Evolutionary conservation across 73 alveolate genomes (phyloP).

Genomic region (Chromera velia): DNA sequence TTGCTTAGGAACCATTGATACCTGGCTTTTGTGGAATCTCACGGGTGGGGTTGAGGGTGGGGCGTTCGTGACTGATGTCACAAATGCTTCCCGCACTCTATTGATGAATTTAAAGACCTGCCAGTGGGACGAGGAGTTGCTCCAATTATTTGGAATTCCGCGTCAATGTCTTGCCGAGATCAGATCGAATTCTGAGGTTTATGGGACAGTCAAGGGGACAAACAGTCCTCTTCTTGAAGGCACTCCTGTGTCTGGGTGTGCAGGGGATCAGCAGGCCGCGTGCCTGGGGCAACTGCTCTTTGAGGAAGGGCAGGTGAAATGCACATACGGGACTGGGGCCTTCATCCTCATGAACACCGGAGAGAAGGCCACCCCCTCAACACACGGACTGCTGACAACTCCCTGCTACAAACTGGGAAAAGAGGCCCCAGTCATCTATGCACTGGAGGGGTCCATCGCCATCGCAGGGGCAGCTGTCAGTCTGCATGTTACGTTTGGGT

Average conservation of each 20-base stretch:
- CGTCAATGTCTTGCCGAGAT: constrained; percentile 49
- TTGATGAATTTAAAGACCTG: constrained; percentile 52
- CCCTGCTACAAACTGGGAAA: constrained; percentile 45
- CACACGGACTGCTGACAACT: constrained; percentile 52
- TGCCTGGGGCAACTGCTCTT: constrained; percentile 45
- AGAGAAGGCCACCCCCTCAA: constrained; percentile 40
- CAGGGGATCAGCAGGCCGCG: constrained; percentile 73
- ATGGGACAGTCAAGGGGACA: constrained; percentile 13
- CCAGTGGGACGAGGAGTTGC: constrained; percentile 61
- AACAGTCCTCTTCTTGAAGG: neutral
- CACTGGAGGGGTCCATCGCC: constrained; percentile 63
- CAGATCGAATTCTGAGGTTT: constrained; percentile 36
- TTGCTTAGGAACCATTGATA: constrained; percentile 27
- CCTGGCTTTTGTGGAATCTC: constrained; percentile 25
- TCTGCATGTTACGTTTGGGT: no score
- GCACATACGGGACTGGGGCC: constrained; percentile 75
- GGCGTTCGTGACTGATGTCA: constrained; percentile 48
- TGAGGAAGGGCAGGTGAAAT: constrained; percentile 28
- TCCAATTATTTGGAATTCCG: constrained; percentile 51
- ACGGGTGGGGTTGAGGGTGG: constrained; percentile 46
- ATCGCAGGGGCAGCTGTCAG: constrained; percentile 54
- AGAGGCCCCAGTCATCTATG: constrained; percentile 34
- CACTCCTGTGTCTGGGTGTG: neutral
- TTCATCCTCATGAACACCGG: constrained; percentile 55
- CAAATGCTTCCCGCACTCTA: constrained; percentile 66